A percentile compares a stretch with the other conserved stretches of the same genome.
phyloP scores from a whole-genome alignment of 2,329 filamentous ascomycete genomes.

The Rutstroemia sp. region DNA sequence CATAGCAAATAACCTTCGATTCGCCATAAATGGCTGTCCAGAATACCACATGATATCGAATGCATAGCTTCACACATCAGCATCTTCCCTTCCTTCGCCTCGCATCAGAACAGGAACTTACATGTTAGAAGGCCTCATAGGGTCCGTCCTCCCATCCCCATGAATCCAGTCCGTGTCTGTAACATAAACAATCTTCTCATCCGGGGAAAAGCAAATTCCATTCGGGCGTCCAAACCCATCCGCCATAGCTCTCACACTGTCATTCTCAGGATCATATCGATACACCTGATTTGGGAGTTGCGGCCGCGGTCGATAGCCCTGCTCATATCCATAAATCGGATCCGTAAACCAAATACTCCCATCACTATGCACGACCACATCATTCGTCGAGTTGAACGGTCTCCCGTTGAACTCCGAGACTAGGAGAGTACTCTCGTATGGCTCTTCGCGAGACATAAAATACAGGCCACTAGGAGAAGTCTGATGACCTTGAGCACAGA shows the following conservation, averaged over 20 bases:
- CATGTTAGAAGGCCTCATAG: conserved; percentile 23
- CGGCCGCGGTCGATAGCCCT: conserved; percentile 47
- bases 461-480: conserved; percentile 10
- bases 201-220: conserved; percentile 48
- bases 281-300: conserved; percentile 51
- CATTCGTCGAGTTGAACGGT: conserved; percentile 51
- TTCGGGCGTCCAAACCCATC: conserved; percentile 50
- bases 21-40: conserved; percentile 6
- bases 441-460: conserved; percentile 7
- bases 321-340: conserved; percentile 48
- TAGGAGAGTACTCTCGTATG: conserved; percentile 32
- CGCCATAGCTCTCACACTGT: conserved; percentile 45
- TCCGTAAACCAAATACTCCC: conserved; percentile 56
- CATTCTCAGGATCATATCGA: conserved; percentile 41
- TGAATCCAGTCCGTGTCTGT: conserved; percentile 37
- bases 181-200: conserved; percentile 44
- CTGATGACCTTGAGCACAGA: conserved; percentile 14
- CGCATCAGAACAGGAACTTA: conserved; percentile 13
- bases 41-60: conserved; percentile 15
- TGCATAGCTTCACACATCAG: conserved; percentile 10
- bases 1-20: conserved; percentile 43
- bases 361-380: conserved; percentile 44
- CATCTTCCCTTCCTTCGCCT: not conserved
- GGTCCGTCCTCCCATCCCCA: conserved; percentile 31
- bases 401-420: conserved; percentile 53